Evolutionary conservation across 208 protist genomes (phyloP), one percentile per base, ranked within the genome.

Genomic region (Leishmania gerbilli): DNA sequence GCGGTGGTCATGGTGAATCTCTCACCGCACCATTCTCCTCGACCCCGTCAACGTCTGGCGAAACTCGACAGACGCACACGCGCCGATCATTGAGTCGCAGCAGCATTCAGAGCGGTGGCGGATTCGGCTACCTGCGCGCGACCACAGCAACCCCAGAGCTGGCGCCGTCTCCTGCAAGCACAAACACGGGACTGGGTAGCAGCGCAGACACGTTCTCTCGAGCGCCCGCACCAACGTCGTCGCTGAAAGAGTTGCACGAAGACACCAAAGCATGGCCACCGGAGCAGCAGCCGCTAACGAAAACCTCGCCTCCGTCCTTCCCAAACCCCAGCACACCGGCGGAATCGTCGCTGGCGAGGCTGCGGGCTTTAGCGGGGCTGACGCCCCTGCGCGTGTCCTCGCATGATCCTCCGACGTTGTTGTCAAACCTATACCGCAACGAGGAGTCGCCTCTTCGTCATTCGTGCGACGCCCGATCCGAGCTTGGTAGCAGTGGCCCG

Each of bases 281-380:
- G 27, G 47, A 5, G 45, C 8, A 51, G 40, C 55, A 60, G 17
- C 11, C 51, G 34, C 11, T 4, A 42, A 31, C 0, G 24, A 56
- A 77, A 9, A 3, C 24, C 53, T 34, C 55, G 7, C 51, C n/a
- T 19, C 53, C 58, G 27, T 67, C 58, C 37, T 34, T 60, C n/a
- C 27, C 40, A 5, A 60, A 40, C 53, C 53, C 40, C 24, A 68
- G 24, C 56, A 49, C 75, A 51, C 37, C 51, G 9, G 77, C 68
- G 7, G 76, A 80, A 47, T 81, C 77, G 5, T 80, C 82, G 53
- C 82, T 85, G 49, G 77, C 82, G 17, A 77, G 82, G 34, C 77
- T 85, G 69, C 82, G 82, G n/a, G 76, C 82, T 49, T 49, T 85
- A 60, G 82, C 82, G 1, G 72, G 82, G 21, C 67, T 60, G 27